These are phyloP conservation scores for Teratosphaeria destructans DNA, from an alignment of 2,329 filamentous ascomycete species.

Conservation along the genomic window DNA sequence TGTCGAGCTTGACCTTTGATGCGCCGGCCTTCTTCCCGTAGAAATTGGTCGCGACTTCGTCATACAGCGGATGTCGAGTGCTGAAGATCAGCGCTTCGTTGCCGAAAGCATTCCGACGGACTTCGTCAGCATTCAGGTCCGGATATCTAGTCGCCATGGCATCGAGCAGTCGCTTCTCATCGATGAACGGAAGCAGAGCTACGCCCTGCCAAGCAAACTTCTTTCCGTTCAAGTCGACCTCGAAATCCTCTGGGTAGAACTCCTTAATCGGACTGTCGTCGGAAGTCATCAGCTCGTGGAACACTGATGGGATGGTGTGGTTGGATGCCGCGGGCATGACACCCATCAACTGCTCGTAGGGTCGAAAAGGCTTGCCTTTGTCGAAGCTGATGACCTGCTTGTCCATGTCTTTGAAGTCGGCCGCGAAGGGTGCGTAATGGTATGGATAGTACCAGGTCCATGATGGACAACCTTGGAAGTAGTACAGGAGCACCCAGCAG, in stretches of 20 bases:
- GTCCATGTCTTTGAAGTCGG: constrained; percentile 73
- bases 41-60: constrained; percentile 72
- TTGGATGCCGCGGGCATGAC: constrained; percentile 89
- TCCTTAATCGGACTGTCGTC: constrained; percentile 87
- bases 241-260: constrained; percentile 93
- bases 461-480: constrained; percentile 94
- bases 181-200: constrained; percentile 87
- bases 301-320: constrained; percentile 77
- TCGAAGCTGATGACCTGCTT: constrained; percentile 29
- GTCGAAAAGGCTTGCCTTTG: constrained; percentile 74
- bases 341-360: constrained; percentile 97
- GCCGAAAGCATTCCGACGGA: constrained; percentile 66
- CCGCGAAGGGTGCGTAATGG: constrained; percentile 94
- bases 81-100: constrained; percentile 76
- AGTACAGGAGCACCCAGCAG: constrained; percentile 91
- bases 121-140: constrained; percentile 64
- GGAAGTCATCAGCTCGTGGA: constrained; percentile 83
- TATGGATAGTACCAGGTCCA: constrained; percentile 99
- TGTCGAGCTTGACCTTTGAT: constrained; percentile 60
- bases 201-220: constrained; percentile 98
- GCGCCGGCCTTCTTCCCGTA: constrained; percentile 76
- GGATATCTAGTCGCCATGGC: constrained; percentile 80
- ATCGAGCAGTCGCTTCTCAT: constrained; percentile 71
- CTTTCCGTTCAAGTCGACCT: constrained; percentile 90
- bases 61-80: constrained; percentile 73